Percentiles rank a stretch among this genome's conserved stretches.
Conservation (phyloP, 768 basidiomycete genomes). For the Podaxis rugospora region DNA sequence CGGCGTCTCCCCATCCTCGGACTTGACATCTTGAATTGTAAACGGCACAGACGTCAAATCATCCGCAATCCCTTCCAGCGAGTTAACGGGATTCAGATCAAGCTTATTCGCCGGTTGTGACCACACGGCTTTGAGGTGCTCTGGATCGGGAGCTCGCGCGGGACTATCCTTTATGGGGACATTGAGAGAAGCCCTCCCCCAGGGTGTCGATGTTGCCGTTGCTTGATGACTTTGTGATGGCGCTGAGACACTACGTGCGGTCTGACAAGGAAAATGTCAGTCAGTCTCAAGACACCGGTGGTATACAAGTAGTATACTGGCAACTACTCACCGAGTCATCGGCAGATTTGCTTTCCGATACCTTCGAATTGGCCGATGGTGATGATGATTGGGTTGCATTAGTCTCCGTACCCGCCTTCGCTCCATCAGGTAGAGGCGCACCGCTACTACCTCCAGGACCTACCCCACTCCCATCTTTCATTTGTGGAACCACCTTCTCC, state of each 20-base stretch:
- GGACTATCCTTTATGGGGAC: slow-evolving; percentile 65
- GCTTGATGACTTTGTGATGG: slow-evolving; percentile 34
- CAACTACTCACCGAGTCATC: slow-evolving; percentile 50
- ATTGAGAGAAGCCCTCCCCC: slow-evolving; percentile 52
- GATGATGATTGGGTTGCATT: background rate
- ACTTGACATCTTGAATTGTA: slow-evolving; percentile 81
- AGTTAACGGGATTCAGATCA: slow-evolving; percentile 67
- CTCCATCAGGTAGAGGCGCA: background rate
- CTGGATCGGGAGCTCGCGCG: slow-evolving; percentile 70
- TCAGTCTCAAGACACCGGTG: background rate
- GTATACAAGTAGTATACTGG: slow-evolving; percentile 6
- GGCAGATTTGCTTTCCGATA: slow-evolving; percentile 43
- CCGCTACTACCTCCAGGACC: background rate
- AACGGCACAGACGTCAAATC: slow-evolving; percentile 78
- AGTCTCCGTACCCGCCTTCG: background rate
- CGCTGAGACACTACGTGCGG: slow-evolving; percentile 38
- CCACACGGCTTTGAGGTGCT: slow-evolving; percentile 83
- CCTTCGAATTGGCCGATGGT: slow-evolving; percentile 20
- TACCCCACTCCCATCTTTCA: background rate
- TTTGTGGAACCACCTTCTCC: background rate
- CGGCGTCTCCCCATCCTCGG: slow-evolving; percentile 79
- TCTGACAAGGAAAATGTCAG: slow-evolving; percentile 21
- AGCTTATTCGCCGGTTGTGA: slow-evolving; percentile 72
- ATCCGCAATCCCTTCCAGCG: slow-evolving; percentile 78
- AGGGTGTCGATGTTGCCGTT: slow-evolving; percentile 27